Base-by-base conservation (phyloP, 2,329 filamentous ascomycete genomes). In the Trichophyton mentagrophytes region DNA sequence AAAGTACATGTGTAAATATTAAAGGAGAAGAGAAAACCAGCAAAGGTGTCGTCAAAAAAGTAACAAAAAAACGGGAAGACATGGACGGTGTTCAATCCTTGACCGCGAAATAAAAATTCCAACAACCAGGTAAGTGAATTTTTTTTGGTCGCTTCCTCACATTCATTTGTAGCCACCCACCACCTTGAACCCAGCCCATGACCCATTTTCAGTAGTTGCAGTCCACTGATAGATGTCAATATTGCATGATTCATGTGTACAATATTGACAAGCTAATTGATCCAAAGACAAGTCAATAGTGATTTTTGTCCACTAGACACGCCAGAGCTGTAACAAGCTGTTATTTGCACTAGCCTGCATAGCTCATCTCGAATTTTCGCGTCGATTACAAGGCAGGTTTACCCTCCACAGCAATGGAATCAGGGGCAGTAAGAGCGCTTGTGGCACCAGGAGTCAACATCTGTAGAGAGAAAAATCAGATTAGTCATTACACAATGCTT, bases 371-470 rank as follows among this genome's bases (percentile, higher is more conserved):
- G 20, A 6, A 3, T 36, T 38, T 17, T 11, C 20, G 51, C 17
- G 5, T 57, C 1, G 25, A 49, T 60, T 74, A 75, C 66, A 74
- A 66, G 61, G 71, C 65, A 57, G 70, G 69, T 64, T 74, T 70
- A 11, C n/a, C 36, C 55, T 44, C 40, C 36, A 44, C 11, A 25
- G 33, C 55, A 17, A 66, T 56, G 65, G 57, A 27, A 61, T 59
- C 49, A 22, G 60, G 60, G 20, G 40, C 57, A 8, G 63, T 64
- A 42, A 66, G 61, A 46, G 60, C 59, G 57, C 60, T 65, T 13
- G 68, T 63, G 40, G 64, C 63, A 53, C 74, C 74, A 47, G 74
- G 74, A 30, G 74, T 72, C 66, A 77, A 73, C 73, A 77, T 75
- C 74, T 77, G 42, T 58, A 33, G 25, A 17, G 38, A 8, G 53